A percentile compares a stretch with the other conserved stretches of the same genome.
Evolutionary conservation across 768 basidiomycete species (phyloP).

Genomic region (Lyophyllum semitale): DNA sequence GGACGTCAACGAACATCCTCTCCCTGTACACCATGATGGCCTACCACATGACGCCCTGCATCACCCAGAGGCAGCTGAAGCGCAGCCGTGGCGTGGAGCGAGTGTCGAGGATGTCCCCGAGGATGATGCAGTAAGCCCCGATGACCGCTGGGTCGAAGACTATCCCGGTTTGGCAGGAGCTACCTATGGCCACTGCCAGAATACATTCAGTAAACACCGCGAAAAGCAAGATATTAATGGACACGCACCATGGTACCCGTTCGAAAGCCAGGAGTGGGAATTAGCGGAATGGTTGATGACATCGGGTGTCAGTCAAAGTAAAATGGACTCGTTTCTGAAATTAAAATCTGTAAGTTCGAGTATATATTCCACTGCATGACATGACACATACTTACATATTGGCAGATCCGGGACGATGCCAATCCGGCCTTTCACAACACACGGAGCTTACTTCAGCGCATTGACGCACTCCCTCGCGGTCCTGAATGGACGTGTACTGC

Average conservation of each 20-base stretch:
- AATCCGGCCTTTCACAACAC: slow-evolving; percentile 7
- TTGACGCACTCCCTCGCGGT: slow-evolving; percentile 11
- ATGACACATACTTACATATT: not conserved
- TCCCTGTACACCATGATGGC: not conserved
- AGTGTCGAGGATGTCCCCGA: not conserved
- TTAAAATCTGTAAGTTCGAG: not conserved
- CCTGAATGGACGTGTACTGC: slow-evolving; percentile 25
- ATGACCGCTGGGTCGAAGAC: not conserved
- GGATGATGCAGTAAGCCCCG: not conserved
- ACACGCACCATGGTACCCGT: not conserved
- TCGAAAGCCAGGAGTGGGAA: slow-evolving; percentile 1
- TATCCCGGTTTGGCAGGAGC: not conserved
- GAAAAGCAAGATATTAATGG: not conserved
- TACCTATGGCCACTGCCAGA: not conserved
- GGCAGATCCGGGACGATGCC: not conserved
- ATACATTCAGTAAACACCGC: not conserved
- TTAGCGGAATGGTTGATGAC: slow-evolving; percentile 2
- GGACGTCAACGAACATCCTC: too few relatives aligned
- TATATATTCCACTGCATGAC: not conserved
- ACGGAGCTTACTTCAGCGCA: not conserved
- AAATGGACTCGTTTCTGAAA: slow-evolving; percentile 3
- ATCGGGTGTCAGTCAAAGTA: not conserved
- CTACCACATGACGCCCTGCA: not conserved
- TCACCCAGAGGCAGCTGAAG: not conserved
- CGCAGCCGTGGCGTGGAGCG: not conserved